These are phyloP conservation scores for Coemansia sp. DNA, from an alignment of 192 early-diverging fungal genomes.

Conservation along the genomic window DNA sequence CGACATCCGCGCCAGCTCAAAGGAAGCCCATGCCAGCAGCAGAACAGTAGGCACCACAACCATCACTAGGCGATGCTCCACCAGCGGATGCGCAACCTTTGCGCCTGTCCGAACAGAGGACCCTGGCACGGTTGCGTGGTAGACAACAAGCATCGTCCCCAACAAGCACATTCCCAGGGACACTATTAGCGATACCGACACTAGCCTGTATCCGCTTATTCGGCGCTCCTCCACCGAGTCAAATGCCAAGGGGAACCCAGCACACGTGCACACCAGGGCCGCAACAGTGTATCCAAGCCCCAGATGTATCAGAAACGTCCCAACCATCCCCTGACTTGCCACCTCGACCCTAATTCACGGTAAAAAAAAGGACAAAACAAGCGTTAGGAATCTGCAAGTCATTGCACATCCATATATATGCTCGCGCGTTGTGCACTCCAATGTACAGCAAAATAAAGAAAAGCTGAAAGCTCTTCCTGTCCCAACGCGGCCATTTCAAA, in stretches of 20 bases:
- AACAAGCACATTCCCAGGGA: slow-evolving; percentile 29
- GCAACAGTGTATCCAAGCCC: slow-evolving; percentile 29
- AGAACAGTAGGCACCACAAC: slow-evolving; percentile 30
- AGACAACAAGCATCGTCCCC: slow-evolving; percentile 33
- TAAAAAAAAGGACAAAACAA: background rate
- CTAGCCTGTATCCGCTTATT: slow-evolving; percentile 46
- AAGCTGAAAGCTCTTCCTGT: background rate
- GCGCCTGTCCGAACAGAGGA: slow-evolving; percentile 3
- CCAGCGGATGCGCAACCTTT: slow-evolving; percentile 5
- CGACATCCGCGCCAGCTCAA: slow-evolving; percentile 42
- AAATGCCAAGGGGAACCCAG: slow-evolving; percentile 44
- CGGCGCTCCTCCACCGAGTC: slow-evolving; percentile 29
- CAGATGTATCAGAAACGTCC: slow-evolving; percentile 34
- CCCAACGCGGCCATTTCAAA: too few species aligned
- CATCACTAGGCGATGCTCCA: slow-evolving; percentile 8
- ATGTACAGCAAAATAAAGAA: background rate
- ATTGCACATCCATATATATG: background rate
- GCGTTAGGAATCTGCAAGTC: background rate
- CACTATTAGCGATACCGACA: slow-evolving; percentile 31
- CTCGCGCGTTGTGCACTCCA: background rate
- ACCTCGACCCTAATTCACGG: slow-evolving; percentile 27
- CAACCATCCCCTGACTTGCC: slow-evolving; percentile 19
- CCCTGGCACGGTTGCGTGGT: slow-evolving; percentile 27
- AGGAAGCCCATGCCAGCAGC: slow-evolving; percentile 29
- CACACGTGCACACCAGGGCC: slow-evolving; percentile 29